Base-by-base conservation (phyloP, 192 early-diverging fungal genomes). In the Rhizoclosmatium sp. region DNA sequence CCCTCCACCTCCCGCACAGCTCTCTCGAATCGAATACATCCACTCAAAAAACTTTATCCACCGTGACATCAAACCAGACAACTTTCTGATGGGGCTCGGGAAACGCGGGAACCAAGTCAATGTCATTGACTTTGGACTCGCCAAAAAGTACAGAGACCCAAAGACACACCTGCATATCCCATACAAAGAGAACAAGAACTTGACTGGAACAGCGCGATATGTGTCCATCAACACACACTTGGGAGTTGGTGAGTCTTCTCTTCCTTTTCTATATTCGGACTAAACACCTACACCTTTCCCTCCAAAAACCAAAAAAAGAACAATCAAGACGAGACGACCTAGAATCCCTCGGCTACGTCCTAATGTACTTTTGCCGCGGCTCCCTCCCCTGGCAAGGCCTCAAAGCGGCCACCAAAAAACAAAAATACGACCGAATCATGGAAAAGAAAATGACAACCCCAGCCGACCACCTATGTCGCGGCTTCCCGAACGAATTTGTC, bases 361-460 rank as follows among this genome's bases (percentile, higher is more conserved):
- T 91, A 47, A 91, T 91, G 89, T 91, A 91, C 79, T 91, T 91
- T 68, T 88, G 83, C 62, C 80, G 90, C 10, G 90, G 90, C 16
- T 87, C 87, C 3, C 74, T 91, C 42, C 90, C 90, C 16, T 91
- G 90, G 90, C 90, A 91, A 73, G 90, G 90, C 2, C 76, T 91
- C 42, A 91, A 91, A 61, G 90, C 90, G 1, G 87, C 89, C 2
- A 91, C 88, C 9, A 91, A 91, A 81, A 91, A 91, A 79, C 89
- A 91, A 81, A 91, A 91, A 79, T 91, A 91, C 77, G 90, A 91
- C 77, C 78, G 89, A 16, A 91, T 91, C 70, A 91, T 91, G 90
- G 90, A 91, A 79, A 91, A 91, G 86, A 91, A 91, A 76, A 91
- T 91, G 90, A 91, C 89, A 14, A 91, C 90, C 4, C 87, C 89